phyloP scores from a whole-genome alignment of 2,329 filamentous ascomycete genomes.

The Ascochyta koolunga region DNA sequence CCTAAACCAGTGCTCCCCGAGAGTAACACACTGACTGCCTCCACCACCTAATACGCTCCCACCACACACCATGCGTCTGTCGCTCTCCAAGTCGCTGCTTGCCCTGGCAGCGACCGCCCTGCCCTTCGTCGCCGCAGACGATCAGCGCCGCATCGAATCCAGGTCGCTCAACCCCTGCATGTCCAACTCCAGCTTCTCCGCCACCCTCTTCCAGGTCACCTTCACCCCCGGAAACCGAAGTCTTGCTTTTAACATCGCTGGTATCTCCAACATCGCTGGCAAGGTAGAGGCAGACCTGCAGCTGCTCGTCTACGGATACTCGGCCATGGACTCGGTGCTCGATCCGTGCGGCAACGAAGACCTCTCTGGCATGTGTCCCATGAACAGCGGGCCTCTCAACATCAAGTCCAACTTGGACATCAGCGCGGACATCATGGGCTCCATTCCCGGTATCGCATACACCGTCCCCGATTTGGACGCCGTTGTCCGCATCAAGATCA shows the following conservation, averaged over 20 bases:
- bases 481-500: constrained; percentile 81
- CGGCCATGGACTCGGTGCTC: constrained; percentile 69
- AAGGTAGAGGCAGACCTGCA: constrained; percentile 78
- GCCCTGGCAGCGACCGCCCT: constrained; percentile 46
- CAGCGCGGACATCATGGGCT: constrained; percentile 63
- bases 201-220: constrained; percentile 84
- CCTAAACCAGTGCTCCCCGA: constrained; percentile 33
- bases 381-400: constrained; percentile 82
- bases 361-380: constrained; percentile 82
- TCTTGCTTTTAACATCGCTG: constrained; percentile 75
- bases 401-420: constrained; percentile 71
- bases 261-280: constrained; percentile 82
- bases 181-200: constrained; percentile 83
- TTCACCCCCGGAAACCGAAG: constrained; percentile 78
- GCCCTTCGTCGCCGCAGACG: constrained; percentile 62
- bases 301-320: constrained; percentile 82
- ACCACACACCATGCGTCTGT: constrained; percentile 42
- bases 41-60: constrained; percentile 21
- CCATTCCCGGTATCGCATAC: constrained; percentile 84
- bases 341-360: constrained; percentile 74
- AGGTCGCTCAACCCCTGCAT: constrained; percentile 86
- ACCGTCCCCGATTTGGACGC: constrained; percentile 90
- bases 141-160: constrained; percentile 70
- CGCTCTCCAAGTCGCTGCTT: constrained; percentile 40
- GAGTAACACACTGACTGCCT: constrained; percentile 29